phyloP scores from a whole-genome alignment of 176 grass and related monocot species.

The Pontederia crassipes region DNA sequence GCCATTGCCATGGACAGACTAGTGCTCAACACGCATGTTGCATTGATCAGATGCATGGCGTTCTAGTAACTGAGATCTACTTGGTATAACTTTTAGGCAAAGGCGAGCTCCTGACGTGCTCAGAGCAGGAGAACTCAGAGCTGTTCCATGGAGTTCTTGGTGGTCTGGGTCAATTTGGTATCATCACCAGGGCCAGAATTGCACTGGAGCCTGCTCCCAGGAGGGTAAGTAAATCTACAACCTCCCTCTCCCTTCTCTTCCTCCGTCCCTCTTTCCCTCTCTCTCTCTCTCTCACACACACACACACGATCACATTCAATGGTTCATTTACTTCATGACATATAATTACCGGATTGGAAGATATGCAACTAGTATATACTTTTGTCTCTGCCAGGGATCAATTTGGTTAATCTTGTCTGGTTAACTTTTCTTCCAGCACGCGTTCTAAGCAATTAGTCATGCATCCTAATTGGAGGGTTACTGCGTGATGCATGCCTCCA shows the following conservation, averaged over 20 bases:
- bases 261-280: conserved; percentile 9
- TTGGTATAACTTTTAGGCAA: conserved; percentile 35
- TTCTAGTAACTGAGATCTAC: conserved; percentile 45
- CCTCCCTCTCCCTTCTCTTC: not conserved
- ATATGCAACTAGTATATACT: no score
- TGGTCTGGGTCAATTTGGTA: conserved; percentile 81
- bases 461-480: not conserved
- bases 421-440: no score
- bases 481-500: not conserved
- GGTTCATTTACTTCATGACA: no score
- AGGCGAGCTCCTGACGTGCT: conserved; percentile 74
- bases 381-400: no score
- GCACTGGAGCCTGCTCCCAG: conserved; percentile 79
- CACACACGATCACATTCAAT: not conserved
- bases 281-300: not conserved
- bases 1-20: no score
- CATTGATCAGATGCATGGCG: conserved; percentile 75
- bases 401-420: no score
- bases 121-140: conserved; percentile 45
- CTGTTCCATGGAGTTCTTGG: conserved; percentile 76
- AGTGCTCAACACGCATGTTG: conserved; percentile 47
- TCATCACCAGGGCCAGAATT: conserved; percentile 87
- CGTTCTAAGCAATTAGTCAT: not conserved
- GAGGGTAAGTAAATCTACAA: conserved; percentile 28
- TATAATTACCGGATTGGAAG: no score